Evolutionary conservation across 345 rosid species (phyloP), one percentile per base, ranked within the genome.

Genomic region (Populus ilicifolia): DNA sequence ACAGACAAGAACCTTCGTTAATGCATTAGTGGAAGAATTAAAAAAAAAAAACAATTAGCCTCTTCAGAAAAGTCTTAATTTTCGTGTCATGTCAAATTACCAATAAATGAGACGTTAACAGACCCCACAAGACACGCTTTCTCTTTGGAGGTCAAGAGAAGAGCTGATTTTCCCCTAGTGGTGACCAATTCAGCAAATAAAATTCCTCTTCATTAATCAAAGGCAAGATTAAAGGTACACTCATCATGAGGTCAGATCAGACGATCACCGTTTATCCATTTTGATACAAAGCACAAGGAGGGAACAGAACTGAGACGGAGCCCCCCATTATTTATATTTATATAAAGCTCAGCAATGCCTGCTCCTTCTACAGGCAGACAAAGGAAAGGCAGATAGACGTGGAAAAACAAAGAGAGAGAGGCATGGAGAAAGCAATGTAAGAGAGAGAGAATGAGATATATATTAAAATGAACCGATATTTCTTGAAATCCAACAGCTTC

Each of bases 401-500:
- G 75, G 68, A 39, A 65, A 18, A 29, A 48, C 64, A 7, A 0
- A 12, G 65, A n/a, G 23, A 33, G 11, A 25, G 25, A 35, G 43
- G 54, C 0, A 43, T 8, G 43, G 64, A 80, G 72, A 65, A 48
- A 64, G 70, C 76, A 68, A 35, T 17, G 43, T 18, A 17, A 43
- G 44, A 73, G 33, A 81, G 44, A 77, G 44, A 69, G 29, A 80
- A 16, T 21, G 27, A 8, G 30, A 69, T 21, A 1, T 43, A 12
- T 20, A 50, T 52, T 62, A 50, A 29, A 48, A 12, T 1, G 67
- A 61, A 84, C 75, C 82, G 17, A 63, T 75, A 63, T 69, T 79
- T 83, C 73, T 13, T 59, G 62, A 71, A 78, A 69, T 70, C 84
- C 76, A 75, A 74, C 75, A 64, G 74, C 84, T 75, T 79, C 77